Conservation (phyloP, 164 flowering plant genomes). For the Santalum album region DNA sequence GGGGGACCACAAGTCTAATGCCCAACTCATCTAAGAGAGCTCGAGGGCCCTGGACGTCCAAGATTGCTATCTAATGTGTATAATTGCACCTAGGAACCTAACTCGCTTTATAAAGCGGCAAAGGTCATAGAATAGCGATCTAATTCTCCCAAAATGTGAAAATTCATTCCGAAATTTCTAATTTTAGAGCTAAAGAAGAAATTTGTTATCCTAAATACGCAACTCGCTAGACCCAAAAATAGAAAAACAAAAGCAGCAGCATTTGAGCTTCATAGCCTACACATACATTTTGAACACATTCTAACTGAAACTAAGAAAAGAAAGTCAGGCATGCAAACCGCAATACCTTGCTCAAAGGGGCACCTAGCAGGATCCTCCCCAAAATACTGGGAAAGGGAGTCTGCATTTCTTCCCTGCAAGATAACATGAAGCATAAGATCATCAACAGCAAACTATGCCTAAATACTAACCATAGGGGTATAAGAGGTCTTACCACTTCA, state of each 20-base stretch:
- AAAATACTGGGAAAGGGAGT: slow-evolving; percentile 87
- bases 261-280: too few species aligned
- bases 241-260: too few species aligned
- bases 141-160: neutral
- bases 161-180: neutral
- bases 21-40: too few species aligned
- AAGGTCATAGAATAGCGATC: too few species aligned
- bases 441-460: neutral
- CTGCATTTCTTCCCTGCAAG: slow-evolving; percentile 94
- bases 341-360: slow-evolving; percentile 96
- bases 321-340: slow-evolving; percentile 3
- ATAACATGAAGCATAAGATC: slow-evolving; percentile 1
- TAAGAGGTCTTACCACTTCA: slow-evolving; percentile 76
- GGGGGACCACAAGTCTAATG: too few species aligned
- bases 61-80: too few species aligned
- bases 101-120: too few species aligned
- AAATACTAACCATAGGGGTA: neutral
- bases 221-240: neutral
- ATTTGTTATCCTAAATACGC: too few species aligned
- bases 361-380: slow-evolving; percentile 99
- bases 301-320: neutral
- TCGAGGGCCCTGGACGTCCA: too few species aligned
- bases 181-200: neutral
- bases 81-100: too few species aligned
- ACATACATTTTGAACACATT: neutral